Evolutionary conservation across 2,329 filamentous ascomycete species (phyloP), one percentile per base, ranked within the genome.

Genomic region (Gnomoniopsis sp.): DNA sequence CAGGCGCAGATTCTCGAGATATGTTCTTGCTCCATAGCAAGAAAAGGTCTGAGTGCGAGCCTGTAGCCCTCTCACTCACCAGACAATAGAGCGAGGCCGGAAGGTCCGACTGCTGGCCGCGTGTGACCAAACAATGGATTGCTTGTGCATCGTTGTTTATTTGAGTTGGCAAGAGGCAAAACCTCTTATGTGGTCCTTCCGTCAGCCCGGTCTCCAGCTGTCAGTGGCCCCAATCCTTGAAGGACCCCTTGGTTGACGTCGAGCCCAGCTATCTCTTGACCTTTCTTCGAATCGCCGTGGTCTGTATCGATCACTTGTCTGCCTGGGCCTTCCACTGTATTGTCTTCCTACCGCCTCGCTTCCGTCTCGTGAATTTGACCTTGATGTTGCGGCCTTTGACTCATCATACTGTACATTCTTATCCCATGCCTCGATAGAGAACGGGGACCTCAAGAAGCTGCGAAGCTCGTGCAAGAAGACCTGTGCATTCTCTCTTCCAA

Each of bases 391-490:
- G n/a, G n/a, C 2, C 33, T 34, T 50, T 10, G 48, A 26, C 17
- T 63, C 63, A 8, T 63, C 62, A 48, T 96, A 96, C 71, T 93
- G 90, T 15, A 93, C 90, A 63, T 86, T 78, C 19, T 81, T 77
- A 74, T 97, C 93, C 91, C 92, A 98, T 49, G 88, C 88, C 53
- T 85, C 80, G 10, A 81, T 85, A 2, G 72, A 79, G 67, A 85
- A 93, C 0, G 93, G 92, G 71, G 92, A 96, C 58, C 91, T 81
- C 65, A 98, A 73, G 86, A 90, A 98, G 12, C 86, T 84, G 61
- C 88, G 83, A 61, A 97, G 72, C 74, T 98, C 93, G 73, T 98
- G 93, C 60, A 96, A 73, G 64, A 98, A 91, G 43, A 96, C 71
- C 19, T 80, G 78, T 1, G 91, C 85, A 70, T 92, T 85, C 19